Base-by-base conservation (phyloP, 2,329 filamentous ascomycete genomes). In the Monosporascus sp. region DNA sequence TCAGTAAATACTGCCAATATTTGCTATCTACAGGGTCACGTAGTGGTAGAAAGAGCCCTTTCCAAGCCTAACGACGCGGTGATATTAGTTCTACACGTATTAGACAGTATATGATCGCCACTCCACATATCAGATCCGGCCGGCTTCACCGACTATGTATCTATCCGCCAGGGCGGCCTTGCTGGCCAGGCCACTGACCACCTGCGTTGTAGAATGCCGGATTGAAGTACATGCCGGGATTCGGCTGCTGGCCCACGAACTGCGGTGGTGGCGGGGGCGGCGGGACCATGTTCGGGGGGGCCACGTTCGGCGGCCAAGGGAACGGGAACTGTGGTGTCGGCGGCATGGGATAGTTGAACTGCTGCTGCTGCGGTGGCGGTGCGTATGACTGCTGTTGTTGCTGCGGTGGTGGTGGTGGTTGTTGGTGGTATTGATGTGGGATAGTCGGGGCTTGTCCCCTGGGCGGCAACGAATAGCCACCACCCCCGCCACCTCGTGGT, bases 151-250 rank as follows among this genome's bases (percentile, higher is more conserved):
- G 5, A 35, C 31, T 14, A 14, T 35, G 9, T 14, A 2, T 14
- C 20, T 63, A 58, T 14, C 55, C 56, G 28, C 58, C 54, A 22
- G 56, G 51, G 17, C 65, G 65, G 14, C 51, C 44, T 11, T 61
- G 56, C 43, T 65, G 63, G 9, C 60, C 55, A 28, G 68, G 70
- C 55, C 73, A 72, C 49, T 72, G 70, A 15, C 51, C 54, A 31
- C 43, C 43, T 15, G 43, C 43, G 6, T 28, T 46, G 20, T 46
- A 74, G 63, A 86, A 79, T 1, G 78, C 75, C 3, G 82, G 82
- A 58, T 84, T 85, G 55, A 84, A 75, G 59, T 80, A 80, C 9
- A 77, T 71, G 56, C 76, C 71, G 46, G 67, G 66, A 37, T 67
- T 53, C 41, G 65, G 60, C 37, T 71, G 45, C 55, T 71, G 64